Evolutionary conservation across 129 eudicot species (phyloP).

Genomic region (Deinandra increscens): DNA sequence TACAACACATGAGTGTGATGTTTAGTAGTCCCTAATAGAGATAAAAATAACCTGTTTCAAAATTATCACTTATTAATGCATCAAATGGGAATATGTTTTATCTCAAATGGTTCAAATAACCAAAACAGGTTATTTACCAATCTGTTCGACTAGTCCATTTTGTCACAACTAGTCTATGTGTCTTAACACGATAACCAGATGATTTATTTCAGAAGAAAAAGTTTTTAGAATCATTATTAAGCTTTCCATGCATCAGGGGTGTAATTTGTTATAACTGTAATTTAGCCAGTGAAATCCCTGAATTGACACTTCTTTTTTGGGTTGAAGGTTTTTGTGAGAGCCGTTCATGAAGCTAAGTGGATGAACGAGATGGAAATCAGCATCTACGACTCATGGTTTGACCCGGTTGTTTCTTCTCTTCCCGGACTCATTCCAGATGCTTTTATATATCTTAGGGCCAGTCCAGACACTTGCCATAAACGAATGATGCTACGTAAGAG

Average conservation of each 20-base stretch:
- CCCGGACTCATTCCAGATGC: slow-evolving; percentile 93
- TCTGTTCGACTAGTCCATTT: background rate
- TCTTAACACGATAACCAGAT: no score
- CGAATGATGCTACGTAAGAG: slow-evolving; percentile 83
- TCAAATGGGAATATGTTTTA: background rate
- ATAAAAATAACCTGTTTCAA: no score
- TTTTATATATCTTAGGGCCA: slow-evolving; percentile 87
- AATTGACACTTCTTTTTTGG: background rate
- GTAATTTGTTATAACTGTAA: background rate
- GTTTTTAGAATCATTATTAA: background rate
- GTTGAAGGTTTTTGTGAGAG: slow-evolving; percentile 84
- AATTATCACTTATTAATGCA: background rate
- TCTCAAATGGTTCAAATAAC: background rate
- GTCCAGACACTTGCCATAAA: slow-evolving; percentile 91
- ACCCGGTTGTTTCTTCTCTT: slow-evolving; percentile 79
- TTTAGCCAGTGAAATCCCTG: background rate
- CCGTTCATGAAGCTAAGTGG: slow-evolving; percentile 98
- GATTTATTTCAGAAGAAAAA: no score
- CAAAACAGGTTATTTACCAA: background rate
- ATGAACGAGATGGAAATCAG: slow-evolving; percentile 98
- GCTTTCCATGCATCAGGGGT: background rate
- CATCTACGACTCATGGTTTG: slow-evolving; percentile 96
- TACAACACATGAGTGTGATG: background rate
- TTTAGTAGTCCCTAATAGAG: background rate
- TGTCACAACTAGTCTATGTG: background rate